Evolutionary conservation across 345 rosid species (phyloP).

Genomic region (Citrus sp.): DNA sequence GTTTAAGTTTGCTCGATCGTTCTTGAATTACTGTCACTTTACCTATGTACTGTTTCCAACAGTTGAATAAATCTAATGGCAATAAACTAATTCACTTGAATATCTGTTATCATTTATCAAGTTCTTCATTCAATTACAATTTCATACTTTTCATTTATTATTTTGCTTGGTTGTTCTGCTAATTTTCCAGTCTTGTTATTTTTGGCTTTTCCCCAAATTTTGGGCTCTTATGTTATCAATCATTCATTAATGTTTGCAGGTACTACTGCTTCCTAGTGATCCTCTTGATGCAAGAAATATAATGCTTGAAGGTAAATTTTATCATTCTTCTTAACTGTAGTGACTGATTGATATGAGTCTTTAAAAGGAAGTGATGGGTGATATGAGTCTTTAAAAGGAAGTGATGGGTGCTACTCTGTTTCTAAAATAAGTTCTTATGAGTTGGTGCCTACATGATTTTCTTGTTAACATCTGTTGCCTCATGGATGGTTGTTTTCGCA

Average conservation of each 20-base stretch:
- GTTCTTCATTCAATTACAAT: background rate
- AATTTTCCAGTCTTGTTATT: background rate
- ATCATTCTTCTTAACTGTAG: background rate
- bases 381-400: background rate
- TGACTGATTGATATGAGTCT: background rate
- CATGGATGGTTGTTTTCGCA: background rate
- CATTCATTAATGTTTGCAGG: constrained; percentile 30
- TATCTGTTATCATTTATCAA: background rate
- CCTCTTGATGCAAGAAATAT: constrained; percentile 97
- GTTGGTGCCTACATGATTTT: background rate
- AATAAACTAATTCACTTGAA: background rate
- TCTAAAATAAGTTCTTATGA: background rate
- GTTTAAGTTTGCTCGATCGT: background rate
- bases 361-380: background rate
- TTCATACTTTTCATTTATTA: background rate
- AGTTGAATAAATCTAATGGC: background rate
- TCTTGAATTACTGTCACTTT: background rate
- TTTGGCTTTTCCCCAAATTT: background rate
- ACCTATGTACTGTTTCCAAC: background rate
- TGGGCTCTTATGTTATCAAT: background rate
- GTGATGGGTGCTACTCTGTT: background rate
- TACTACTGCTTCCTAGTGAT: constrained; percentile 78
- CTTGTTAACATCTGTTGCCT: background rate
- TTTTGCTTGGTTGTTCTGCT: background rate
- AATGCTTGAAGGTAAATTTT: constrained; percentile 84